Evolutionary conservation across 176 grass and related monocot genomes (phyloP), one percentile per base, ranked within the genome.

Genomic region (Rhynchospora pubera): DNA sequence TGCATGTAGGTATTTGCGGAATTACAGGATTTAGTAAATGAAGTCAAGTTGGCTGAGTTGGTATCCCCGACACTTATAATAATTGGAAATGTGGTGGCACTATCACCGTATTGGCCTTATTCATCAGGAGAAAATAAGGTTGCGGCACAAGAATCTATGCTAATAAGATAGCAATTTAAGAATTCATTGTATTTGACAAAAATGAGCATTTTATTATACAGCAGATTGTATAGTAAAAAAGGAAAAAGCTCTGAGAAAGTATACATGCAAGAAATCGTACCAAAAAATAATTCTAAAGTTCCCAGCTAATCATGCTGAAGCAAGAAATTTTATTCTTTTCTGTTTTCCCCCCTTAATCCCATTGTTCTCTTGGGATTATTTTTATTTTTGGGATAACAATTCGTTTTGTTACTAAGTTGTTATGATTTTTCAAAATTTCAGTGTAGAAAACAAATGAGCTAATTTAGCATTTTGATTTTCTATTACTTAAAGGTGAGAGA

Each of bases 61-160:
- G 71, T 93, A 83, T 95, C 92, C 55, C 89, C 92, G 42, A 95
- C 92, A 81, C 83, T 99, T 19, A 90, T 95, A 84, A 91, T 95
- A 82, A 90, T 99, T 8, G 93, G 96, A 48, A 93, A 93, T 65
- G 91, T 90, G 26, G 96, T 99, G 23, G 86, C 89, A 1, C 83
- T 99, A 65, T 99, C 96, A 22, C 91, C 92, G 21, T 88, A 93
- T 19, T 99, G 89, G 90, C 82, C 82, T 34, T 85, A 82, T 59
- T 80, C 77, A 65, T 86, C 82, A 73, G 55, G 88, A 85, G 85
- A 88, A 58, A 70, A 65, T 80, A 83, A n/a, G 0, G 57, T 12
- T 23, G 81, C 14, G 42, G 82, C 39, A 69, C 78, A 82, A 60
- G 80, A 80, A 26, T 84, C 77, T 13, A 24, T 78, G 60, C n/a